Evolutionary conservation across 1,284 basidiomycete genomes (phyloP).

Genomic region (Trametes sp.): DNA sequence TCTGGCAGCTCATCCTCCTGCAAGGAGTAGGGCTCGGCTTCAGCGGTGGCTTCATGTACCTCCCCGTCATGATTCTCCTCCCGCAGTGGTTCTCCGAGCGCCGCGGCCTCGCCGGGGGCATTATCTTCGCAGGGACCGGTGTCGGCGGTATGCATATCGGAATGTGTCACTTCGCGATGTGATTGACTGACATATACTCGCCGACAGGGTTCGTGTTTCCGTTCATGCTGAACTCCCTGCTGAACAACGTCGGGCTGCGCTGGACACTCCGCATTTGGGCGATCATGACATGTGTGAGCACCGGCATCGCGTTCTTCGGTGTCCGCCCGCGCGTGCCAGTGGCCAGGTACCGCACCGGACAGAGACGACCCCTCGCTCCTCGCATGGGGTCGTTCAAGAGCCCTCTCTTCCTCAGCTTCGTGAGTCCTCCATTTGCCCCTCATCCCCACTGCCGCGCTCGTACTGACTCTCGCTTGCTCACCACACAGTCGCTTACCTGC

Average conservation of each 20-base stretch:
- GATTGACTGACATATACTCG: background rate
- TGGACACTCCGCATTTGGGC: constrained; percentile 41
- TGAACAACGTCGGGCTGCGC: constrained; percentile 35
- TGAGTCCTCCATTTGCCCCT: constrained; percentile 21
- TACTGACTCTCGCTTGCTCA: background rate
- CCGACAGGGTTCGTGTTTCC: constrained; percentile 38
- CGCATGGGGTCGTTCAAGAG: constrained; percentile 38
- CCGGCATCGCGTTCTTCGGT: constrained; percentile 35
- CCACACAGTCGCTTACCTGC: constrained; percentile 34
- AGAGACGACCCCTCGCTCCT: constrained; percentile 33
- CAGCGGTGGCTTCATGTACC: constrained; percentile 37
- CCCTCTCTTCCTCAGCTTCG: constrained; percentile 37
- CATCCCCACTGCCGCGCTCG: background rate
- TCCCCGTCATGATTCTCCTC: constrained; percentile 36
- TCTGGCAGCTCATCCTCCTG: constrained; percentile 39
- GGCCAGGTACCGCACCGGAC: constrained; percentile 30
- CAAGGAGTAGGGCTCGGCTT: constrained; percentile 39
- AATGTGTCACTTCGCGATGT: background rate
- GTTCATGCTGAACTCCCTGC: constrained; percentile 36
- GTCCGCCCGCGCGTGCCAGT: constrained; percentile 37
- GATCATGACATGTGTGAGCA: constrained; percentile 29
- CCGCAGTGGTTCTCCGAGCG: constrained; percentile 36
- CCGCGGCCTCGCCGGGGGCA: constrained; percentile 38
- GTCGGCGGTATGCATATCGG: constrained; percentile 32
- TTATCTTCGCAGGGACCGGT: constrained; percentile 41